Base-by-base conservation (phyloP, 1,139 yeast genomes). In the Blastobotrys aristatus region DNA sequence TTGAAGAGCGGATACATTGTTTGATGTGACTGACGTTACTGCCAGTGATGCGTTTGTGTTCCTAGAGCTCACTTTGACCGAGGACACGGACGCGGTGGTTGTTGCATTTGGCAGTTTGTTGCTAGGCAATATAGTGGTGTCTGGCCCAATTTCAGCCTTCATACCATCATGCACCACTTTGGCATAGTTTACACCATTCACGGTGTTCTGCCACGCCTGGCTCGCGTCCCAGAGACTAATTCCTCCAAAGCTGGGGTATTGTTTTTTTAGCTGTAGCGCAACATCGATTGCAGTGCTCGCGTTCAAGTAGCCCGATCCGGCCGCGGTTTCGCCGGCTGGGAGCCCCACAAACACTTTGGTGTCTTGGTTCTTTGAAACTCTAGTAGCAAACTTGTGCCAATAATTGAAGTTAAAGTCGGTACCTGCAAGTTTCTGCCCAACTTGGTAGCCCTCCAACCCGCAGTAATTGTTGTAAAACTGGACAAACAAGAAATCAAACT, bases 401-500 rank as follows among this genome's bases (percentile, higher is more conserved):
- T 86, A 78, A 57, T 80, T 84, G 82, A 84, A 89, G 72, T 90
- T 90, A 74, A 89, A 90, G 45, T 58, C 59, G 62, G 13, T 31
- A 16, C 45, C 40, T n/a, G n/a, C n/a, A n/a, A n/a, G n/a, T n/a
- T n/a, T 34, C n/a, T n/a, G n/a, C n/a, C 33, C 7, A 38, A 30
- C 47, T 59, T 24, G 52, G 48, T 6, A 53, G 14, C 27, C 30
- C 27, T 40, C 43, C n/a, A 35, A 53, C 8, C 64, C 59, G 69
- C 97, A 90, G 66, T 84, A 80, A 69, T 90, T 90, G 75, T 90
- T 90, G 76, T 90, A 90, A 70, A 90, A 90, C 72, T 90, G 97
- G 59, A 90, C 79, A 61, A 86, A 88, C 2, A 92, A 90, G 67
- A 83, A 88, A 68, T 90, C 97, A 54, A 90, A 71, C 34, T 76